Percentiles rank a stretch among this genome's conserved stretches.
Conservation (phyloP, 2,329 filamentous ascomycete genomes). For the Didymosphaeria variabile region DNA sequence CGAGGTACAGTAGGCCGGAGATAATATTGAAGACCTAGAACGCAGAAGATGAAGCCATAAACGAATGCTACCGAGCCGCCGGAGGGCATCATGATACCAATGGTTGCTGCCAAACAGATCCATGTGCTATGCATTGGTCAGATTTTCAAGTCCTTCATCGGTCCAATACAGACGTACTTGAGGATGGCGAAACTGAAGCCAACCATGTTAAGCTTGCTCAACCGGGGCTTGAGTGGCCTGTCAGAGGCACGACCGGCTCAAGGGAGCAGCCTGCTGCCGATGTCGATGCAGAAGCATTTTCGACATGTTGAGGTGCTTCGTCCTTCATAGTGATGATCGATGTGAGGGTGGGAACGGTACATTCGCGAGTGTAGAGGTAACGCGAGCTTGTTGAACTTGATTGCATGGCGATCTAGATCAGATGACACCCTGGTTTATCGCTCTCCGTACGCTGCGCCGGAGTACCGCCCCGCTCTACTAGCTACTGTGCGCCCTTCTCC, state of each 20-base stretch:
- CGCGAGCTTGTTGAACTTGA: not conserved
- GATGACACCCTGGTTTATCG: not conserved
- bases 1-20: slow-evolving; percentile 59
- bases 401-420: not conserved
- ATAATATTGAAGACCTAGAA: slow-evolving; percentile 56
- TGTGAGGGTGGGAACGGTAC: not conserved
- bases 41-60: slow-evolving; percentile 59
- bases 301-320: not conserved
- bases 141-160: not conserved
- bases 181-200: slow-evolving; percentile 57
- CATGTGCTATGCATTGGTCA: slow-evolving; percentile 39
- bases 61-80: slow-evolving; percentile 55
- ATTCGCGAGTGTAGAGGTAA: not conserved
- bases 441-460: not conserved
- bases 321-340: not conserved
- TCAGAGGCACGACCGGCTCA: not conserved
- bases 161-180: slow-evolving; percentile 42
- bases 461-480: not conserved
- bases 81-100: slow-evolving; percentile 45
- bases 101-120: slow-evolving; percentile 55
- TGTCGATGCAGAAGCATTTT: not conserved
- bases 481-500: not conserved
- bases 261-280: not conserved
- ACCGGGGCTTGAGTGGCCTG: slow-evolving; percentile 45
- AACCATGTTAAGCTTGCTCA: slow-evolving; percentile 56